Base-by-base conservation (phyloP, 202 grass and related monocot species). In the Alloteropsis angusta region DNA sequence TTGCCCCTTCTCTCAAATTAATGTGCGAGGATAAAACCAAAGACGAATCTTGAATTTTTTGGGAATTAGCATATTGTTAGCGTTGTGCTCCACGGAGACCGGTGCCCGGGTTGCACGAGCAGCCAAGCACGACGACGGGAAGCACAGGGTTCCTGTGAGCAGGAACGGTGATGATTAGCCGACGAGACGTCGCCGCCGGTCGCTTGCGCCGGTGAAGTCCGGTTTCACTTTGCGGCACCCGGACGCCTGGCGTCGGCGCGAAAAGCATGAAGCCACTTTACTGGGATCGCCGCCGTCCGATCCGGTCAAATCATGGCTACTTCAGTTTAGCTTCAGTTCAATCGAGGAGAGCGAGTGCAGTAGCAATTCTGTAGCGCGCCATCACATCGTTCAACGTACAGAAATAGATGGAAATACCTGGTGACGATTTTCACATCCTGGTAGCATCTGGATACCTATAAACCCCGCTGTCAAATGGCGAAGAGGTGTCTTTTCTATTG, bases 191-290 rank as follows among this genome's bases (percentile, higher is more conserved):
- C 14, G 17, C 3, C 13, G 70, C 3, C 13, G 70, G 50, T 76
- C 52, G 62, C 72, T 61, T 69, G 21, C 43, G 64, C 32, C 42
- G 54, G 63, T 18, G 34, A 62, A n/a, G 52, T 54, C 1, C n/a
- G 4, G 5, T 3, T 67, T n/a, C 25, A 23, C 86, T 63, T 88
- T 84, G 81, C 75, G 76, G 75, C 61, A 69, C 15, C 23, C 35
- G 54, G 68, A 88, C 60, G 75, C 68, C 74, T 68, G 34, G 32
- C 13, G 32, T 21, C 18, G 66, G 17, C 67, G 2, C 36, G 12
- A 68, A 53, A 83, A 32, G 41, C 37, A 59, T 59, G 22, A 76
- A 34, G 47, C 49, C 8, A 2, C 56, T 50, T 87, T 63, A 12
- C 72, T 60, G 44, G 61, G 60, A 80, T 84, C 35, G 86, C 15